Evolutionary conservation across 2,329 filamentous ascomycete species (phyloP).

Genomic region (Aspergillus latus): DNA sequence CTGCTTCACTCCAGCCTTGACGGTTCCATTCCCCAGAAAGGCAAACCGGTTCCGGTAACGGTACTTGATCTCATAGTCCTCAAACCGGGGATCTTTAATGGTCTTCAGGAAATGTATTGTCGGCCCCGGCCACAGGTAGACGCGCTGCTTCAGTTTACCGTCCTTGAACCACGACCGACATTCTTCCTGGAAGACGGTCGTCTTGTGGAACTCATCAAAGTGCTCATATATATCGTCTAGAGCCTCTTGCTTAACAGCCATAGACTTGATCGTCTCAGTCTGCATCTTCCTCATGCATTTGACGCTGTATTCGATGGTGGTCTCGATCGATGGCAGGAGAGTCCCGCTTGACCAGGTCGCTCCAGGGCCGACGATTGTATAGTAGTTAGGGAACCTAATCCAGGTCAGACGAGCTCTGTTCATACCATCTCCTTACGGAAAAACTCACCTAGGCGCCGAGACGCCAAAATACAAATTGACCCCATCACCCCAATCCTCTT

Average conservation of each 20-base stretch:
- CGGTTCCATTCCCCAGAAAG: slow-evolving; percentile 4
- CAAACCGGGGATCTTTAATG: slow-evolving; percentile 2
- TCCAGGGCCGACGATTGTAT: slow-evolving; percentile 32
- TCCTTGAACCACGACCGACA: slow-evolving; percentile 41
- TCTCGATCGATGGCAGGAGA: slow-evolving; percentile 32
- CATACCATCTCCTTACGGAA: no score
- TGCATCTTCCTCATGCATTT: slow-evolving; percentile 39
- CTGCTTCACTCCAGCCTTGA: neutral
- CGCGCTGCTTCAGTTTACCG: neutral
- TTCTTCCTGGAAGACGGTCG: slow-evolving; percentile 33
- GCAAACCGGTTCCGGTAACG: slow-evolving; percentile 4
- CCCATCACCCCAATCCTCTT: neutral
- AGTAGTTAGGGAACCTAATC: slow-evolving; percentile 48
- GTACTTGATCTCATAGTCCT: slow-evolving; percentile 9
- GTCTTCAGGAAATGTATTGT: neutral
- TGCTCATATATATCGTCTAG: slow-evolving; percentile 36
- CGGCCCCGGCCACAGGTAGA: neutral
- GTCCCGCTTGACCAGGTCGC: slow-evolving; percentile 44
- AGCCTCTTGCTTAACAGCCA: slow-evolving; percentile 38
- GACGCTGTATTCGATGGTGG: slow-evolving; percentile 43
- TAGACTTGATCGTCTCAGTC: slow-evolving; percentile 30
- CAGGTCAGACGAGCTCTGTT: neutral
- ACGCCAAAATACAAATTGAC: slow-evolving; percentile 3
- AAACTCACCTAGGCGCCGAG: neutral
- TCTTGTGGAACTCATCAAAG: slow-evolving; percentile 34